Evolutionary conservation across 2,329 filamentous ascomycete genomes (phyloP).

Genomic region (Curvularia spicifera): DNA sequence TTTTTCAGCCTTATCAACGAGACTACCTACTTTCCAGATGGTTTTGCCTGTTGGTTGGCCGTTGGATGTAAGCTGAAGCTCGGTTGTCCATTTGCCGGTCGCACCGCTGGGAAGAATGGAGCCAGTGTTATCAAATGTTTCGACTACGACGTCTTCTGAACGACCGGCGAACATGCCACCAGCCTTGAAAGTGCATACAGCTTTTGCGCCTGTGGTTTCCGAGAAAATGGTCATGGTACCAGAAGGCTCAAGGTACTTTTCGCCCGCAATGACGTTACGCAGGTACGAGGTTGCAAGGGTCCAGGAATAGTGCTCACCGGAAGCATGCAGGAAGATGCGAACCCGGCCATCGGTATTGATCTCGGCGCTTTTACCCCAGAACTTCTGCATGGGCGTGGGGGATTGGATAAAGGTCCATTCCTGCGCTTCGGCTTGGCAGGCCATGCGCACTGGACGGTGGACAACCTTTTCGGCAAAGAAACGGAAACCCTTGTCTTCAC

Average conservation of each 20-base stretch:
- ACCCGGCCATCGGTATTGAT: constrained; percentile 90
- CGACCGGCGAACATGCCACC: constrained; percentile 98
- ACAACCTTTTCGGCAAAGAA: constrained; percentile 95
- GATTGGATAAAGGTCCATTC: constrained; percentile 88
- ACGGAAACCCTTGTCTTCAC: constrained; percentile 84
- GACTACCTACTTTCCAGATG: constrained; percentile 78
- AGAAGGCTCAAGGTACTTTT: constrained; percentile 97
- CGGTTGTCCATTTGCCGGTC: constrained; percentile 82
- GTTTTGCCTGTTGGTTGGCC: constrained; percentile 67
- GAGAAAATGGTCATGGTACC: constrained; percentile 86
- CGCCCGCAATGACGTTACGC: constrained; percentile 94
- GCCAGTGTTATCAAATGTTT: constrained; percentile 72
- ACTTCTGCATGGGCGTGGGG: constrained; percentile 90
- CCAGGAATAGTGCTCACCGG: constrained; percentile 87
- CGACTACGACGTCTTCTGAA: constrained; percentile 84
- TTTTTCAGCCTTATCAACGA: constrained; percentile 79
- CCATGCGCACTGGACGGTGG: constrained; percentile 89
- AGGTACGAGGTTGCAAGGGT: constrained; percentile 86
- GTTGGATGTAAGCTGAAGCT: constrained; percentile 69
- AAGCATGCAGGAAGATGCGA: constrained; percentile 75
- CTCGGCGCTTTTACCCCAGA: constrained; percentile 97
- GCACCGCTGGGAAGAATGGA: constrained; percentile 70
- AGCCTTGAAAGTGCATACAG: constrained; percentile 86
- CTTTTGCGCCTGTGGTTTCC: constrained; percentile 82
- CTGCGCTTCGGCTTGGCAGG: constrained; percentile 87